Evolutionary conservation across 2,329 filamentous ascomycete genomes (phyloP), one percentile per base, ranked within the genome.

Genomic region (Parascedosporium putredinis): DNA sequence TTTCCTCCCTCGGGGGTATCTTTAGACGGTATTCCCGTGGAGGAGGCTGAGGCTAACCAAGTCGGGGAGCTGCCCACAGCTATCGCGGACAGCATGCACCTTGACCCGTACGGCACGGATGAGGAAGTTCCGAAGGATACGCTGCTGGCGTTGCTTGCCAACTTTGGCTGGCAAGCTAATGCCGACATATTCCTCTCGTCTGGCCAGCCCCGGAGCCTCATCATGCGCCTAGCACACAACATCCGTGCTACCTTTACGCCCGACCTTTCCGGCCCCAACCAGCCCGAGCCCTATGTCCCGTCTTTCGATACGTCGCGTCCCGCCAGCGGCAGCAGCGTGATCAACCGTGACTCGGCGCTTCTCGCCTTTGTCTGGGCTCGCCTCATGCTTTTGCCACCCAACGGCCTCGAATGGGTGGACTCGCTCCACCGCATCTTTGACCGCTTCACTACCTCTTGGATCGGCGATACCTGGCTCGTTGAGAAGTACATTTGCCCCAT

Each of bases 101-200:
- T 96, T 55, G 88, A 95, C 59, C 89, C 90, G 0, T 95, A 86
- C 64, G 77, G 79, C 24, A 81, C 77, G 2, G 75, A 81, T 29
- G 66, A 76, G 12, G 88, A 95, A 64, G 76, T 90, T 0, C 70
- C 75, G 1, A 63, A 78, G 10, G 66, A 70, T 1, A 70, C 77
- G 46, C 69, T 96, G 33, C 73, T 76, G 52, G 67, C 66, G 23
- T 72, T 81, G 54, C 67, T 91, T n/a, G 69, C 72, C 36, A 64
- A 70, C 44, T 67, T 70, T 51, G 69, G 66, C 50, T 72, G 67
- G 63, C 59, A 70, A 59, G 60, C 65, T 51, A 61, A 66, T 53
- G 61, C 57, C 52, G 71, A 68, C 12, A 62, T 64, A 5, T 84
- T 84, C 56, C 70, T 95, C 18, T 70, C 72, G 3, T 78, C 85